Conservation (phyloP, 2,329 filamentous ascomycete genomes). For the Calonectria hongkongensis region DNA sequence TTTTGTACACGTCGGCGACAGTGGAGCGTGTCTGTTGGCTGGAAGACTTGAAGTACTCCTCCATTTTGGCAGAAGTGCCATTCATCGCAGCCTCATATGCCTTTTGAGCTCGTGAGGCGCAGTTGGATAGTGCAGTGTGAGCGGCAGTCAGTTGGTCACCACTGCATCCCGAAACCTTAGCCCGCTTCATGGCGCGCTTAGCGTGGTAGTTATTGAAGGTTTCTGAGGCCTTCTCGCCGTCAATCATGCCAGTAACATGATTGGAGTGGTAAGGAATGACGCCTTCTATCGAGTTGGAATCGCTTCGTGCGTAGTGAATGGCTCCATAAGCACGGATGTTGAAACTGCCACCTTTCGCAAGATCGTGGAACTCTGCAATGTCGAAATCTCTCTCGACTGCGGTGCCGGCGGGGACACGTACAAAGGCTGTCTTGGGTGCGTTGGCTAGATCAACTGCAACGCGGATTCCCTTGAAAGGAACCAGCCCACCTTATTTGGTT, state of each 20-base stretch:
- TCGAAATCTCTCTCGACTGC: constrained; percentile 70
- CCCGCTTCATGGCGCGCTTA: constrained; percentile 54
- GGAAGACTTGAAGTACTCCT: constrained; percentile 76
- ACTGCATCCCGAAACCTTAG: constrained; percentile 70
- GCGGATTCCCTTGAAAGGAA: constrained; percentile 70
- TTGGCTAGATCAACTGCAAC: constrained; percentile 64
- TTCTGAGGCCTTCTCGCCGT: constrained; percentile 70
- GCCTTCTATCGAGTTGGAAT: constrained; percentile 67
- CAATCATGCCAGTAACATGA: constrained; percentile 71
- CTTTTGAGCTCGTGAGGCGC: constrained; percentile 60
- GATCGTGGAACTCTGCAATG: constrained; percentile 69
- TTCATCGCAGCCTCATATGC: constrained; percentile 70
- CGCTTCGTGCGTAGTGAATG: constrained; percentile 70
- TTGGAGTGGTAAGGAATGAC: constrained; percentile 73
- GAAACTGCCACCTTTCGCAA: constrained; percentile 67
- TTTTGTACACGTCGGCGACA: constrained; percentile 62
- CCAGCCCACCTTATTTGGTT: constrained; percentile 21
- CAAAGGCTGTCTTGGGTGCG: constrained; percentile 67
- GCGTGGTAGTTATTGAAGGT: constrained; percentile 65
- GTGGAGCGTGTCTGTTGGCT: constrained; percentile 30
- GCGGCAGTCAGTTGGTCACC: constrained; percentile 64
- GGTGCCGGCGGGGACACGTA: constrained; percentile 64
- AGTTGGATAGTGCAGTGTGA: constrained; percentile 68
- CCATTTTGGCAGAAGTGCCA: constrained; percentile 65
- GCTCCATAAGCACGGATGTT: constrained; percentile 71